phyloP scores from a whole-genome alignment of 805 yeast species.

The Blastobotrys peoriensis region DNA sequence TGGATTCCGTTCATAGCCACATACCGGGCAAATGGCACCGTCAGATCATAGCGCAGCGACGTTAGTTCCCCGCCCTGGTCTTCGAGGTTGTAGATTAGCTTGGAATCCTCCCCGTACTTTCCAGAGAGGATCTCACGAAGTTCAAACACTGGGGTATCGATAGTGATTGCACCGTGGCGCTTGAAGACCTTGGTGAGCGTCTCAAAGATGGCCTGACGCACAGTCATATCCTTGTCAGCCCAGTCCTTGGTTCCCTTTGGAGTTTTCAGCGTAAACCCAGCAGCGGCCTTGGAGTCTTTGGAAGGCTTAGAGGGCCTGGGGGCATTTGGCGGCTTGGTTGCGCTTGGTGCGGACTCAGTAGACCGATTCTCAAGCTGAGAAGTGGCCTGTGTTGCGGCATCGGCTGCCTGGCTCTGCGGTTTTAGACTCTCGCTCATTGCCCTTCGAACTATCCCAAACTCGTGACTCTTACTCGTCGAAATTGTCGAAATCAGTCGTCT shows the following conservation, averaged over 20 bases:
- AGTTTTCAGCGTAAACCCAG: slow-evolving; percentile 73
- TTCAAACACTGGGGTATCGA: slow-evolving; percentile 98
- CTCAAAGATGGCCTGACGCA: slow-evolving; percentile 80
- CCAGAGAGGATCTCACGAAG: slow-evolving; percentile 92
- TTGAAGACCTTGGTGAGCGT: slow-evolving; percentile 72
- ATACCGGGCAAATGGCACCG: slow-evolving; percentile 97
- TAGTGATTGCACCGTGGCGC: slow-evolving; percentile 96
- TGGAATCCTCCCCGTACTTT: slow-evolving; percentile 97
- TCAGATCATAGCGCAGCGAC: slow-evolving; percentile 90
- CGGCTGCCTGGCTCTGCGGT: too few relatives aligned
- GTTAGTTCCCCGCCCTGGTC: slow-evolving; percentile 99
- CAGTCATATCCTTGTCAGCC: slow-evolving; percentile 97
- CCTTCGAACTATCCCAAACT: too few relatives aligned
- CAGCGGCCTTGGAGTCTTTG: slow-evolving; percentile 10
- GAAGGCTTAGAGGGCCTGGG: slow-evolving; percentile 5
- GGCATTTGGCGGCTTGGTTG: slow-evolving; percentile 1
- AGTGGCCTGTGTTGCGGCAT: too few relatives aligned
- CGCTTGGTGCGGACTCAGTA: too few relatives aligned
- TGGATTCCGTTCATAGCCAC: slow-evolving; percentile 94
- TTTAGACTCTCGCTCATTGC: too few relatives aligned
- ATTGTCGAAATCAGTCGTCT: too few relatives aligned
- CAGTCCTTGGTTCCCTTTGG: slow-evolving; percentile 98
- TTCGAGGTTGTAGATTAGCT: slow-evolving; percentile 88
- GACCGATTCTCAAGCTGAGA: too few relatives aligned
- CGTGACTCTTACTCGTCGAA: too few relatives aligned